A percentile compares a stretch with the other conserved stretches of the same genome.
phyloP scores from a whole-genome alignment of 176 grass and related monocot species.

The Aegilops longissima region DNA sequence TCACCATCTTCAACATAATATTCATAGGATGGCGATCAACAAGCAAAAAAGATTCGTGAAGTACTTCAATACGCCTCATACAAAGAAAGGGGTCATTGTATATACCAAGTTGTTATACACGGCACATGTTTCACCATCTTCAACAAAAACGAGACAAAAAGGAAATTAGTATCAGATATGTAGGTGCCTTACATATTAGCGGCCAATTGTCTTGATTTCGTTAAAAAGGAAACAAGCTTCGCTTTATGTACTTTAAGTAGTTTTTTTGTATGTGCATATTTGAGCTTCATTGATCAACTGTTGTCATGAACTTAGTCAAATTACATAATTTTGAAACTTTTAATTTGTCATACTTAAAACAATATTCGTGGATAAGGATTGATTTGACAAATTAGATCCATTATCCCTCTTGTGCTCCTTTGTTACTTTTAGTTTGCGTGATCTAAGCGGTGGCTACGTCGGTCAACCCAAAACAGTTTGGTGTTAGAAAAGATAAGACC shows the following conservation, averaged over 20 bases:
- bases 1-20: background rate
- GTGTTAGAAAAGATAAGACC: conserved; percentile 28
- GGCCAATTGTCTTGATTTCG: background rate
- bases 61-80: too few species aligned
- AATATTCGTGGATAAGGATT: background rate
- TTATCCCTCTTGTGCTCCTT: background rate
- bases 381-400: background rate
- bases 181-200: background rate
- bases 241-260: too few species aligned
- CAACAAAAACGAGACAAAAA: too few species aligned
- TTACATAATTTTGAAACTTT: too few species aligned
- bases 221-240: background rate
- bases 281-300: background rate
- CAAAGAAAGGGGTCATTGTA: too few species aligned
- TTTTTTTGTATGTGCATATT: too few species aligned
- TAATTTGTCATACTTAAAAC: background rate
- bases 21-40: background rate
- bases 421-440: background rate
- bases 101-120: too few species aligned
- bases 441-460: background rate
- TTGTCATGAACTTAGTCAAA: background rate
- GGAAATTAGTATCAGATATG: too few species aligned
- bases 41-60: too few species aligned
- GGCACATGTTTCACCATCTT: too few species aligned
- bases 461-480: background rate